A percentile compares a stretch with the other conserved stretches of the same genome.
Evolutionary conservation across 306 rosid species (phyloP).

Genomic region (Glycine soja): DNA sequence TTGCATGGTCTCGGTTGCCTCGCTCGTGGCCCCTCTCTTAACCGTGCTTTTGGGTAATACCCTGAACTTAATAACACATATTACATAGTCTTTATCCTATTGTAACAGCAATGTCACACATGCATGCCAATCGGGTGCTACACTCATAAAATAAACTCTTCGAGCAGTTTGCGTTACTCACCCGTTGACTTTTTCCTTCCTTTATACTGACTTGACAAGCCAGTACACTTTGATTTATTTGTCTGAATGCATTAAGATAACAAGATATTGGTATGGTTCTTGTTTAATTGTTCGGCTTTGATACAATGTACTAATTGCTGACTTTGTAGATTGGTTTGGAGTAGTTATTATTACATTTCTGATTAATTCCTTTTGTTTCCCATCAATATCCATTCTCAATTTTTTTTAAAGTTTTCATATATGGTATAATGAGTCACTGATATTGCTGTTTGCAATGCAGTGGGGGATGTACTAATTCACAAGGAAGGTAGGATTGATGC

Average conservation of each 20-base stretch:
- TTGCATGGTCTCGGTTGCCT: slow-evolving; percentile 29
- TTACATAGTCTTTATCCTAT: not conserved
- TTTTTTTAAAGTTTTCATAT: not conserved
- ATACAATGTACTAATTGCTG: not conserved
- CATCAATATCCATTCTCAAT: not conserved
- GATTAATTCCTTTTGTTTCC: no score
- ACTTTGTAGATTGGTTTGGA: not conserved
- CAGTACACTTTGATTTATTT: not conserved
- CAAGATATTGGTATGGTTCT: not conserved
- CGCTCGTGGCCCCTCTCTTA: not conserved
- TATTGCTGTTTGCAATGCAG: slow-evolving; percentile 31
- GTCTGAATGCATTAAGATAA: not conserved
- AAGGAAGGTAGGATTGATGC: not conserved
- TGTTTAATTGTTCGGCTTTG: not conserved
- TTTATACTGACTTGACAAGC: not conserved
- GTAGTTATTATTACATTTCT: not conserved
- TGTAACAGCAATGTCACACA: not conserved
- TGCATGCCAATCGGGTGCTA: not conserved
- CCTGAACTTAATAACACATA: not conserved
- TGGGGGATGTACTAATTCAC: not conserved
- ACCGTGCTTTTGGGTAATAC: slow-evolving; percentile 49
- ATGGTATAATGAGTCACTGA: not conserved
- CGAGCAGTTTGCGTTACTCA: not conserved
- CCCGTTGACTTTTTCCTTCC: not conserved
- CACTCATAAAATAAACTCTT: not conserved